Evolutionary conservation across 495 filamentous ascomycete genomes (phyloP).

Genomic region (Penicillium samsonianum): DNA sequence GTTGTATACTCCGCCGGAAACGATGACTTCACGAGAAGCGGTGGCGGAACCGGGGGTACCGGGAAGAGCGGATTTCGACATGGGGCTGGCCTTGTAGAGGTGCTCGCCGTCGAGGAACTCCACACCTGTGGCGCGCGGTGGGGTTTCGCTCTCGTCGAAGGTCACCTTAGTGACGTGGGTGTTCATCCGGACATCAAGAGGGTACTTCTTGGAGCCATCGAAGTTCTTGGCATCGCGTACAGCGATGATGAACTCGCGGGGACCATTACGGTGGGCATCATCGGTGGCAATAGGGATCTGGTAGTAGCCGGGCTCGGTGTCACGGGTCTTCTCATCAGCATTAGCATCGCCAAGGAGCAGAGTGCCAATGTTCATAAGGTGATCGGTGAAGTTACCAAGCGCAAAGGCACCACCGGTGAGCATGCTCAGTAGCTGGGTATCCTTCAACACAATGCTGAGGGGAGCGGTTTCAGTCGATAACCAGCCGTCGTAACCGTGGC

Average conservation of each 20-base stretch:
- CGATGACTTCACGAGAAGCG: conserved; percentile 59
- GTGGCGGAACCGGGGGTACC: conserved; percentile 48
- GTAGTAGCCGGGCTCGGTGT: conserved; percentile 48
- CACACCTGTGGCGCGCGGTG: conserved; percentile 60
- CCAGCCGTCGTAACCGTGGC: conserved; percentile 64
- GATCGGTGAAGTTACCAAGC: conserved; percentile 46
- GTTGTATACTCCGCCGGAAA: conserved; percentile 62
- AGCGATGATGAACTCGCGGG: conserved; percentile 55
- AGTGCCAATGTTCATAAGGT: conserved; percentile 39
- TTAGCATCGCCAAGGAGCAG: conserved; percentile 58
- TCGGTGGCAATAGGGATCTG: conserved; percentile 53
- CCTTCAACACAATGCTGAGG: conserved; percentile 48
- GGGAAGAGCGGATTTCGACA: conserved; percentile 18
- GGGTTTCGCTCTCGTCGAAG: conserved; percentile 47
- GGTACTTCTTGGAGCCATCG: conserved; percentile 57
- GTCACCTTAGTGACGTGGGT: conserved; percentile 61
- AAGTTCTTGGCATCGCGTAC: conserved; percentile 51
- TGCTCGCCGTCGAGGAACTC: conserved; percentile 60
- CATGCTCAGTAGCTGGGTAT: conserved; percentile 53
- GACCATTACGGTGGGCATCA: conserved; percentile 49
- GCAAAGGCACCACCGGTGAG: conserved; percentile 53
- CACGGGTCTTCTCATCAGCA: conserved; percentile 38
- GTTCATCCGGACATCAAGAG: conserved; percentile 60
- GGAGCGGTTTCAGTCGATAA: conserved; percentile 51
- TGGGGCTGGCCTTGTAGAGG: conserved; percentile 61